Conservation (phyloP, 345 rosid genomes). For the Anastatica hierochuntica region DNA sequence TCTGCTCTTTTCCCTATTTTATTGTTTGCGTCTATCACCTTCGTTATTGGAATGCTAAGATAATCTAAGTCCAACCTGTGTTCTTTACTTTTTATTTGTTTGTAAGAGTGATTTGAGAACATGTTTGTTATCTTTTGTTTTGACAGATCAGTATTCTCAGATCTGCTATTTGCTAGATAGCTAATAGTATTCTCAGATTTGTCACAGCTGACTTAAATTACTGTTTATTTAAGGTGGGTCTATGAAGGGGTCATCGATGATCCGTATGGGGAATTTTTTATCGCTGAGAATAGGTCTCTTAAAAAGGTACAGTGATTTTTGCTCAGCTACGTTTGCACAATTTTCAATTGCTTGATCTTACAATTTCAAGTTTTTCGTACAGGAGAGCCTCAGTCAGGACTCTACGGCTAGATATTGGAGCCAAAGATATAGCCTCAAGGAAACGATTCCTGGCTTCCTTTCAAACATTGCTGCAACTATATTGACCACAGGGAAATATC, state of each 20-base stretch:
- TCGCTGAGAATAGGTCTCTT: conserved; percentile 80
- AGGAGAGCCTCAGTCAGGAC: conserved; percentile 96
- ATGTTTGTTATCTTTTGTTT: conserved; percentile 1
- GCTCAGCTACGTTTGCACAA: not conserved
- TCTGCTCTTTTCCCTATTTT: not conserved
- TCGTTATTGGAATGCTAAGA: conserved; percentile 3
- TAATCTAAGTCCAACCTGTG: not conserved
- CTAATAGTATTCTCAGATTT: conserved; percentile 4
- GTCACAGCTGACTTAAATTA: conserved; percentile 14
- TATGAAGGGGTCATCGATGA: conserved; percentile 97
- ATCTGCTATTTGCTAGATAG: conserved; percentile 1
- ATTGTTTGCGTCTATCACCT: no score
- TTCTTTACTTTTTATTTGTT: not conserved
- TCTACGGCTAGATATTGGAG: conserved; percentile 79
- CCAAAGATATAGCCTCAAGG: conserved; percentile 81
- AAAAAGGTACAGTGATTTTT: conserved; percentile 51
- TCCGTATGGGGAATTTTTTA: conserved; percentile 95
- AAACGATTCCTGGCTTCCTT: conserved; percentile 93
- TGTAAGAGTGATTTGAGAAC: not conserved
- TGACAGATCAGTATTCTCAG: not conserved
- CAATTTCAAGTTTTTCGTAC: conserved; percentile 11
- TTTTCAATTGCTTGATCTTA: conserved; percentile 5
- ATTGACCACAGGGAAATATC: conserved; percentile 92
- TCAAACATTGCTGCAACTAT: conserved; percentile 82
- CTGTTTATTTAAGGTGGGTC: conserved; percentile 66